Base-by-base conservation (phyloP, 176 grass and related monocot genomes). In the Thalia dealbata region DNA sequence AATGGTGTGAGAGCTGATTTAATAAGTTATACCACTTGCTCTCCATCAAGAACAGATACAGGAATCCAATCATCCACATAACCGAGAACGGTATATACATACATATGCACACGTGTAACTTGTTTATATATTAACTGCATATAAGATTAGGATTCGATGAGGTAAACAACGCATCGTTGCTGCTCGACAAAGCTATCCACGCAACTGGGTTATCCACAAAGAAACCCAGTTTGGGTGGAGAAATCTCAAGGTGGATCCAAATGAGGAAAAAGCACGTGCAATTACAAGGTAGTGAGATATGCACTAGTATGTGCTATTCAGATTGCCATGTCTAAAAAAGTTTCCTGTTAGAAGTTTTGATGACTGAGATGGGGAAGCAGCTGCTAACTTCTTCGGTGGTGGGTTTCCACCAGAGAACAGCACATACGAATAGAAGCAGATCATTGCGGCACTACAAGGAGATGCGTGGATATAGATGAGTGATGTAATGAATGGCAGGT, bases 401-500 rank as follows among this genome's bases (percentile, higher is more conserved):
- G 92, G 89, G 70, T 96, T 92, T 23, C 92, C 92, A 52, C 89
- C 92, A 48, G 88, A 81, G 58, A 87, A 45, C 30, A 96, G 7
- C 30, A 96, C 92, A 18, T 96, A 96, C 0, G 71, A 75, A 80
- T 96, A 96, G 78, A 96, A 96, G 78, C 89, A 92, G 42, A 92
- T 83, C 89, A 96, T 96, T 14, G 75, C 68, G 7, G 46, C 82
- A 54, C 92, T 92, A 82, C 12, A 64, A 54, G 56, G 59, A 82
- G 13, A 79, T 44, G 22, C 61, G 14, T 68, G 25, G n/a, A 43
- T 7, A 64, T 35, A 24, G 35, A 78, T 21, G 29, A 27, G 67
- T n/a, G 10, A 58, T 38, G 3, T 73, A 44, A 11, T 25, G 16
- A 61, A 71, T n/a, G 65, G 26, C 72, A 70, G 69, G 23, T 25